Evolutionary conservation across 129 eudicot genomes (phyloP).

Genomic region (Lactuca sativa): DNA sequence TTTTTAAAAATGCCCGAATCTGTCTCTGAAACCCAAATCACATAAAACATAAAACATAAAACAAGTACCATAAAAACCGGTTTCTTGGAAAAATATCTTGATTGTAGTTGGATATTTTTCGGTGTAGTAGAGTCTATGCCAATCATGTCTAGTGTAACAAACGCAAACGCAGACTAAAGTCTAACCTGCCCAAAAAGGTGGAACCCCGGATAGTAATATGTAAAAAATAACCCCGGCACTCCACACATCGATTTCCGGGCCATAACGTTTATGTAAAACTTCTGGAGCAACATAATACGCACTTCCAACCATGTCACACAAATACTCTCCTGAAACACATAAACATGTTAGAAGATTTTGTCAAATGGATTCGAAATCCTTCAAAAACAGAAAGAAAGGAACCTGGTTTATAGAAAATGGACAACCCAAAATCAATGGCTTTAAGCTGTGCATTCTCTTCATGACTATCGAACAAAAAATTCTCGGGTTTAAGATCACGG

Average conservation of each 20-base stretch:
- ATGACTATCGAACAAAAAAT: not conserved
- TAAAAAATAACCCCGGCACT: slow-evolving; percentile 50
- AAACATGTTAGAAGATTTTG: too few relatives aligned
- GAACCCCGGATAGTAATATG: slow-evolving; percentile 43
- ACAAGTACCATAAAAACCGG: too few relatives aligned
- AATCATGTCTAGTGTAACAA: not conserved
- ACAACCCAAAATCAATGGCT: not conserved
- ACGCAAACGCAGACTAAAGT: not conserved
- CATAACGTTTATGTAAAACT: slow-evolving; percentile 41
- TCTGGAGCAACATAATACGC: slow-evolving; percentile 58
- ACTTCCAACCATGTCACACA: slow-evolving; percentile 48
- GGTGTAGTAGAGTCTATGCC: too few relatives aligned
- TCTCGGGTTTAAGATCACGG: not conserved
- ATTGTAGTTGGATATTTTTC: too few relatives aligned
- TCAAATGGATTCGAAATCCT: not conserved
- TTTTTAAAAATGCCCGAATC: slow-evolving; percentile 39
- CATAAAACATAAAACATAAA: too few relatives aligned
- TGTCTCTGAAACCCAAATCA: slow-evolving; percentile 21
- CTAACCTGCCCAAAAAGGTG: slow-evolving; percentile 61
- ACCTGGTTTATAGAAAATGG: not conserved
- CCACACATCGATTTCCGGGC: slow-evolving; percentile 54
- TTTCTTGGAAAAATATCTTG: too few relatives aligned
- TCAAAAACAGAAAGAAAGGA: too few relatives aligned
- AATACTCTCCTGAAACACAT: not conserved
- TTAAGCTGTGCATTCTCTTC: not conserved